Evolutionary conservation across 164 flowering plant genomes (phyloP), one percentile per base, ranked within the genome.

Genomic region (Umbilicus rupestris): DNA sequence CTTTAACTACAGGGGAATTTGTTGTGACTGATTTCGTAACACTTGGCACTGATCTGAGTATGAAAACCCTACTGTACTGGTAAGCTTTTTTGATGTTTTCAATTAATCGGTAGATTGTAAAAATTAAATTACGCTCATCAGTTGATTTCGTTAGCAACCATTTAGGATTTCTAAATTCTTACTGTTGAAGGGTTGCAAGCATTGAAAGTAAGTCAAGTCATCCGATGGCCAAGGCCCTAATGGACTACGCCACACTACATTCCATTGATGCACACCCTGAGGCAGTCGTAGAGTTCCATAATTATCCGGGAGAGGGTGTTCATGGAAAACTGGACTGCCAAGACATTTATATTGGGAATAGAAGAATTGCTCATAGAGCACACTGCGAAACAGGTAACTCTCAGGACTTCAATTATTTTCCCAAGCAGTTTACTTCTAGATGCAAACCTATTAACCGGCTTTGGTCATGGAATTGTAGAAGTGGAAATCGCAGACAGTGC

Each of bases 161-260:
- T n/a, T n/a, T n/a, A n/a, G n/a, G n/a, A n/a, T n/a, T n/a, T n/a
- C n/a, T n/a, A n/a, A n/a, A n/a, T n/a, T n/a, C n/a, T n/a, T n/a
- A n/a, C 57, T 12, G 20, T 28, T 50, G 58, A 50, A 94, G 99
- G 99, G 87, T 89, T 35, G 76, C 99, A 39, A 94, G 99, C 82
- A 81, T 91, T 15, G 99, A 94, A 79, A 83, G 93, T 65, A 94
- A 89, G 73, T 91, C 99, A 15, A 84, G 95, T 74, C 99, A 94
- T 78, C 96, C 97, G 70, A 81, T 94, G 87, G 96, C 99, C 9
- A 81, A 71, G 19, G 90, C 97, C 14, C 80, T 94, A 15, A 77
- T 91, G 2, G 87, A 87, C 47, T 85, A 85, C 41, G 90, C 81
- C 59, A 69, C 64, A 30, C 68, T 73, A 0, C 77, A 68, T 39